Percentiles rank a stretch among this genome's conserved stretches.
phyloP scores from a whole-genome alignment of 805 yeast species.

The Candida taoyuanica region DNA sequence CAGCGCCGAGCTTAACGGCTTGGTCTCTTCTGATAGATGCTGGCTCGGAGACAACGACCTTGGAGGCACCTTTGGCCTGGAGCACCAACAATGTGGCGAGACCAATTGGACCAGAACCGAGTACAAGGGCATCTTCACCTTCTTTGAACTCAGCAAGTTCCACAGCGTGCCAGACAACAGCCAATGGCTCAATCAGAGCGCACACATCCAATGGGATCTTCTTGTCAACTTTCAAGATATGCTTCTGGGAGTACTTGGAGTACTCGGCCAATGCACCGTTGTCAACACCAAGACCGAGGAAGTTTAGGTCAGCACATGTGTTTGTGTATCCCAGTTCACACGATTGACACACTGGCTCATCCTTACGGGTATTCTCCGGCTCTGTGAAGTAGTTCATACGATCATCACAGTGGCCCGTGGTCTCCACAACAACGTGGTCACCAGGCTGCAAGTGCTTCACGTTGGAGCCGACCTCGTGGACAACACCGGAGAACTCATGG shows the following conservation, averaged over 20 bases:
- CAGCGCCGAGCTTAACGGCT: slow-evolving; percentile 45
- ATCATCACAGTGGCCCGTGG: slow-evolving; percentile 41
- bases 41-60: slow-evolving; percentile 57
- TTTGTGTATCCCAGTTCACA: slow-evolving; percentile 42
- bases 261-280: slow-evolving; percentile 46
- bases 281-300: slow-evolving; percentile 46
- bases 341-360: slow-evolving; percentile 34
- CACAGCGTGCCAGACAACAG: slow-evolving; percentile 58
- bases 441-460: slow-evolving; percentile 48
- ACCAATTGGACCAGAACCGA: slow-evolving; percentile 65
- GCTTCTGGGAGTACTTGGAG: slow-evolving; percentile 35
- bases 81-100: slow-evolving; percentile 51
- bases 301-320: slow-evolving; percentile 39
- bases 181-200: slow-evolving; percentile 52
- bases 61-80: slow-evolving; percentile 44
- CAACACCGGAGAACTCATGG: slow-evolving; percentile 59
- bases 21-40: slow-evolving; percentile 57
- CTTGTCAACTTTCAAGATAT: slow-evolving; percentile 37
- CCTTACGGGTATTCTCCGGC: slow-evolving; percentile 16
- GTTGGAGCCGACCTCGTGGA: slow-evolving; percentile 45
- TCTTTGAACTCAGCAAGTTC: slow-evolving; percentile 37
- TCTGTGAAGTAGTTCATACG: slow-evolving; percentile 28
- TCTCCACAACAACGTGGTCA: slow-evolving; percentile 53
- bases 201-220: slow-evolving; percentile 47
- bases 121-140: slow-evolving; percentile 45